Base-by-base conservation (phyloP, 1,139 yeast species). In the Nakaseomyces nivariensis region DNA sequence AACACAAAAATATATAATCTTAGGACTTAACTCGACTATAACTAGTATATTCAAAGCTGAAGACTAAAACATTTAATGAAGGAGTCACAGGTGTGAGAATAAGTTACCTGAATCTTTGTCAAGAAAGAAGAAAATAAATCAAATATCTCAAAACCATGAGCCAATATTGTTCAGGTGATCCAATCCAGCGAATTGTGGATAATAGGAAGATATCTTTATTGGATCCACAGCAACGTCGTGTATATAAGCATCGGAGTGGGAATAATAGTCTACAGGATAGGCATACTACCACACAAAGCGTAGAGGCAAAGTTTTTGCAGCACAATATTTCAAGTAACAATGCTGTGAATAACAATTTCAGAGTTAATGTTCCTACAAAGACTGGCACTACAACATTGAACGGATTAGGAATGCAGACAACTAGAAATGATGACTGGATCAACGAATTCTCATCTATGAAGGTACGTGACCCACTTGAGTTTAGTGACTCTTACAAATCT, bases 401-500 rank as follows among this genome's bases (percentile, higher is more conserved):
- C 22, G 22, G 22, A 17, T 17, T 17, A 17, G 22, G 22, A 17
- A 17, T 17, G 22, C 22, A 17, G 22, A 3, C 22, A 17, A 17
- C 22, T 17, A 17, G 22, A 17, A 29, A 29, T 9, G 31, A 29
- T 29, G 31, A 38, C 22, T 32, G 34, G 63, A 29, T 58, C 11
- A 48, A 54, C n/a, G 61, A 62, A 48, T 60, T 63, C 26, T 51
- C 62, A 1, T 48, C 58, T 3, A 58, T 63, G 57, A 51, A 54
- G 41, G 51, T 63, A 11, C 52, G 54, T 17, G 67, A 63, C 48
- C 61, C 63, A n/a, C 22, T 58, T 47, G 66, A 60, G 51, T 61
- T 60, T 42, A 52, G 58, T 37, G 50, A 54, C 25, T 62, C 61
- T 29, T 63, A 63, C 50, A 60, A 61, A 51, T 53, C 44, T 25